Evolutionary conservation across 2,329 filamentous ascomycete genomes (phyloP).

Genomic region (Xylaria sp.): DNA sequence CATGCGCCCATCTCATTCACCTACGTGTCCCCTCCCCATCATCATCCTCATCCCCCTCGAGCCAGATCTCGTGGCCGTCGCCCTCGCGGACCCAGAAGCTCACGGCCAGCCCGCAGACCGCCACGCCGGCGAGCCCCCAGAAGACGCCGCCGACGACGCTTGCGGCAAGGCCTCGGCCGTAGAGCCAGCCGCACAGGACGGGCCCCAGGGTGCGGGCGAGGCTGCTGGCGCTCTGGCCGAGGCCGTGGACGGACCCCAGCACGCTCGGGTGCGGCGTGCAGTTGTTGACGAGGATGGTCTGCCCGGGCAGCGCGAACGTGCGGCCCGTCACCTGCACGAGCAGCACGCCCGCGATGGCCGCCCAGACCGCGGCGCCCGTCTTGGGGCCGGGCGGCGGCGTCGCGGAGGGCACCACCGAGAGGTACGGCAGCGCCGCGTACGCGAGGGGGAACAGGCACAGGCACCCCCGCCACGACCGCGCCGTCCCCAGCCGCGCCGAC

Average conservation of each 20-base stretch:
- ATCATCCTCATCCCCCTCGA: conserved; percentile 62
- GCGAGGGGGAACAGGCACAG: conserved; percentile 71
- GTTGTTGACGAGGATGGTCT: conserved; percentile 52
- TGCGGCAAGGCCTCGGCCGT: conserved; percentile 59
- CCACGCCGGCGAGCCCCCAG: conserved; percentile 57
- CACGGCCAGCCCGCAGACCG: conserved; percentile 50
- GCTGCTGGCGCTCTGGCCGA: conserved; percentile 61
- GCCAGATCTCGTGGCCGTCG: conserved; percentile 65
- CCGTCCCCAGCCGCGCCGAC: conserved; percentile 67
- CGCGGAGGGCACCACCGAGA: conserved; percentile 64
- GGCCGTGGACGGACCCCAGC: conserved; percentile 51
- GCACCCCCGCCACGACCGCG: conserved; percentile 69
- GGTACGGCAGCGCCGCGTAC: conserved; percentile 71
- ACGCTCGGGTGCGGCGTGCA: conserved; percentile 52
- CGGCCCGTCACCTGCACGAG: conserved; percentile 67
- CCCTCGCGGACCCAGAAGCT: conserved; percentile 63
- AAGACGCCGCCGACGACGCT: conserved; percentile 62
- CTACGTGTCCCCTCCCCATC: conserved; percentile 23
- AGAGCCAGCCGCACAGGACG: conserved; percentile 61
- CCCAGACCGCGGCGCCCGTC: conserved; percentile 63
- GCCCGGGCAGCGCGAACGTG: conserved; percentile 60
- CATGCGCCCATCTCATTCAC: conserved; percentile 3
- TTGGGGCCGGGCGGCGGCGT: conserved; percentile 53
- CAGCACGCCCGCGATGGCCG: conserved; percentile 64
- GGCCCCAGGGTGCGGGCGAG: conserved; percentile 63